These are phyloP conservation scores for Ehretia macrophylla DNA, from an alignment of 257 asterid genomes.

Conservation along the genomic window DNA sequence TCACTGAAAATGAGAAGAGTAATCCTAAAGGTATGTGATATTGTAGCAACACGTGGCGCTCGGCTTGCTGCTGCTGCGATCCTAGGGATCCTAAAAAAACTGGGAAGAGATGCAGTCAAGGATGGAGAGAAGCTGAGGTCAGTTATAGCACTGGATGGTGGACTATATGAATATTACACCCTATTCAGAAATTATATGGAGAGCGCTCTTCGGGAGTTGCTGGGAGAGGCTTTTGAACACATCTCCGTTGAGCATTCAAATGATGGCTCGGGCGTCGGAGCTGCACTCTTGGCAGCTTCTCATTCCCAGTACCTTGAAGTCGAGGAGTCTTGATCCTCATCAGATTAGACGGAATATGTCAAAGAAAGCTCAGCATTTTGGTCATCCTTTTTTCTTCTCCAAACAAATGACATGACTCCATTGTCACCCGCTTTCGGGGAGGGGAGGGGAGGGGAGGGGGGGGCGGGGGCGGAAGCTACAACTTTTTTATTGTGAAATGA, in stretches of 20 bases:
- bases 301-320: slow-evolving; percentile 59
- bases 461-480: no score
- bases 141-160: slow-evolving; percentile 77
- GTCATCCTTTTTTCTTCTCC: not conserved
- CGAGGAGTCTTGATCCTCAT: slow-evolving; percentile 23
- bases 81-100: slow-evolving; percentile 65
- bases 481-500: no score
- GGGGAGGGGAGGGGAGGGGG: no score
- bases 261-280: slow-evolving; percentile 91
- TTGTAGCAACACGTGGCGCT: slow-evolving; percentile 78
- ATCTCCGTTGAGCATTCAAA: slow-evolving; percentile 45
- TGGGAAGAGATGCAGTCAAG: slow-evolving; percentile 59
- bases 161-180: slow-evolving; percentile 65
- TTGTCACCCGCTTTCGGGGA: no score
- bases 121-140: slow-evolving; percentile 53
- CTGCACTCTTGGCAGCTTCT: slow-evolving; percentile 92
- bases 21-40: slow-evolving; percentile 57
- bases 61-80: slow-evolving; percentile 86
- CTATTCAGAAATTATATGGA: slow-evolving; percentile 60
- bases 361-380: not conserved
- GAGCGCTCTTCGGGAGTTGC: slow-evolving; percentile 55
- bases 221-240: slow-evolving; percentile 45
- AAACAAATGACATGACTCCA: no score
- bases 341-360: not conserved
- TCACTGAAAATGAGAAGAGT: slow-evolving; percentile 59